These are phyloP conservation scores for Candida insectorum DNA, from an alignment of 805 yeast species.

Conservation along the genomic window DNA sequence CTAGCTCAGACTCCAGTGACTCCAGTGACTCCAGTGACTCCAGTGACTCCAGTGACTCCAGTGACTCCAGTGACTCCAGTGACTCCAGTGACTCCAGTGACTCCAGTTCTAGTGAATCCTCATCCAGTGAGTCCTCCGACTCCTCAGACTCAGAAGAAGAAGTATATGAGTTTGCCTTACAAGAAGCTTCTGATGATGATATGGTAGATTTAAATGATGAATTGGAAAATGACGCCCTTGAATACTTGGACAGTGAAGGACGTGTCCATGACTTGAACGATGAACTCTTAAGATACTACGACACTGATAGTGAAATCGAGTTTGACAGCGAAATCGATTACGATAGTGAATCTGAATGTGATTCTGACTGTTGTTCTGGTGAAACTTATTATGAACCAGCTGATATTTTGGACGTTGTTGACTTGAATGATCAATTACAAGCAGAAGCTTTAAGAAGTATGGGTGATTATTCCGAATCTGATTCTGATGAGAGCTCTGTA, in stretches of 20 bases:
- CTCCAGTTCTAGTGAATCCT: slow-evolving; percentile 7
- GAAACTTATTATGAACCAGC: slow-evolving; percentile 23
- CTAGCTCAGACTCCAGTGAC: slow-evolving; percentile 4
- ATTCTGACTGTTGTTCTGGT: slow-evolving; percentile 6
- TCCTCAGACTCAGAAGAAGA: slow-evolving; percentile 16
- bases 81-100: slow-evolving; percentile 9
- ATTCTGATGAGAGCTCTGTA: slow-evolving; percentile 13
- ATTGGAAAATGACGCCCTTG: slow-evolving; percentile 27
- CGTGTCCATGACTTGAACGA: slow-evolving; percentile 27
- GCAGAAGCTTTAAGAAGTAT: slow-evolving; percentile 21
- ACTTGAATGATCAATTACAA: slow-evolving; percentile 38
- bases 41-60: background rate
- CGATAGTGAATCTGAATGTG: slow-evolving; percentile 12
- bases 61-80: slow-evolving; percentile 2
- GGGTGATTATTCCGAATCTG: slow-evolving; percentile 6
- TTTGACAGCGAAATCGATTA: slow-evolving; percentile 6
- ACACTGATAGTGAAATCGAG: slow-evolving; percentile 13
- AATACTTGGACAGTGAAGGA: slow-evolving; percentile 23
- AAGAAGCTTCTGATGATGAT: slow-evolving; percentile 12
- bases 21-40: slow-evolving; percentile 8
- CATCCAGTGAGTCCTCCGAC: slow-evolving; percentile 8
- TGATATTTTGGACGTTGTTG: slow-evolving; percentile 31
- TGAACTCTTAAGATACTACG: slow-evolving; percentile 26
- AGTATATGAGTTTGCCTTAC: slow-evolving; percentile 28
- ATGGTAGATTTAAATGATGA: slow-evolving; percentile 32